Conservation (phyloP, 2,329 filamentous ascomycete genomes). For the Myriosclerotinia scirpicola region DNA sequence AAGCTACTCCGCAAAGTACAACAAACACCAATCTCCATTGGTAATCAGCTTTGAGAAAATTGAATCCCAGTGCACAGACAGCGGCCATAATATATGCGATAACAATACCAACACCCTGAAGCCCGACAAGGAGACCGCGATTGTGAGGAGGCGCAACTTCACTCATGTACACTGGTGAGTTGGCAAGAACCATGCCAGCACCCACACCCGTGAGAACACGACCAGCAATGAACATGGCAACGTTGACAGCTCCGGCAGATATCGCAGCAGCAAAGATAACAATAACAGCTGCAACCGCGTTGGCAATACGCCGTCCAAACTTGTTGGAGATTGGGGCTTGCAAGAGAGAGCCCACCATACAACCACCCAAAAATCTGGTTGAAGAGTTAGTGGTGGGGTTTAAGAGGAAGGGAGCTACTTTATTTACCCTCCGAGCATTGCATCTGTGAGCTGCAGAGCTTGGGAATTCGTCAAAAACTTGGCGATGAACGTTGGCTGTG, state of each 20-base stretch:
- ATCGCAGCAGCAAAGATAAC: slow-evolving; percentile 30
- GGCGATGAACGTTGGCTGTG: slow-evolving; percentile 19
- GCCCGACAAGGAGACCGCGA: slow-evolving; percentile 37
- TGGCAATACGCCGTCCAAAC: slow-evolving; percentile 16
- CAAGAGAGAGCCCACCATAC: slow-evolving; percentile 11
- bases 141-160: slow-evolving; percentile 38
- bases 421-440: slow-evolving; percentile 16
- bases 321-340: slow-evolving; percentile 20
- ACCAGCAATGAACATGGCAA: slow-evolving; percentile 16
- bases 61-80: slow-evolving; percentile 10
- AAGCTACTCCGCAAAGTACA: slow-evolving; percentile 11
- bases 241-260: slow-evolving; percentile 28
- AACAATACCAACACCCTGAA: slow-evolving; percentile 41
- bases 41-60: slow-evolving; percentile 9
- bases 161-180: slow-evolving; percentile 33
- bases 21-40: slow-evolving; percentile 19
- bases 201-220: slow-evolving; percentile 18
- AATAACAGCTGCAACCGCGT: slow-evolving; percentile 26
- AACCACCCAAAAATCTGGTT: slow-evolving; percentile 12
- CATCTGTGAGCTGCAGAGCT: slow-evolving; percentile 17
- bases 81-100: slow-evolving; percentile 36
- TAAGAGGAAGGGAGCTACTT: neutral
- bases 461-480: slow-evolving; percentile 14
- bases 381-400: too few species aligned
- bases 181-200: slow-evolving; percentile 25